Conservation (phyloP, 805 yeast genomes). For the Candida tammaniensis region DNA sequence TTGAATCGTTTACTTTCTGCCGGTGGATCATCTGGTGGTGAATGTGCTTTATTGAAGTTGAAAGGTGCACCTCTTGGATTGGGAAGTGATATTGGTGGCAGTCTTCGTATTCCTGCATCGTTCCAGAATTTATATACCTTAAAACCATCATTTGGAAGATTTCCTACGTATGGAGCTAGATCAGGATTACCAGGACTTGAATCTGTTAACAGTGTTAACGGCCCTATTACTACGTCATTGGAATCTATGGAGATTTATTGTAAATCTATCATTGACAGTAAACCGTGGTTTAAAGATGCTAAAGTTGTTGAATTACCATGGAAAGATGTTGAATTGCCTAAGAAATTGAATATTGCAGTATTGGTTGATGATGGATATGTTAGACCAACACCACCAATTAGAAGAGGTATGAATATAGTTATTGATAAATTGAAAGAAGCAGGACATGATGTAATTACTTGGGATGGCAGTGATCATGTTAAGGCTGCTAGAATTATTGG, state of each 20-base stretch:
- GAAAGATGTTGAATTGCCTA: slow-evolving; percentile 43
- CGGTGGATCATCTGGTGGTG: slow-evolving; percentile 46
- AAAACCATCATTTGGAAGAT: slow-evolving; percentile 38
- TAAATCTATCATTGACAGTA: slow-evolving; percentile 36
- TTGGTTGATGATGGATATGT: slow-evolving; percentile 67
- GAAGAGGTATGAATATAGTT: slow-evolving; percentile 52
- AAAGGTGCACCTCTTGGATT: slow-evolving; percentile 40
- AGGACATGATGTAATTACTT: slow-evolving; percentile 55
- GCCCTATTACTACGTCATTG: slow-evolving; percentile 23
- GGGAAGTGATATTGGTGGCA: slow-evolving; percentile 45
- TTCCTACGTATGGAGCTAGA: slow-evolving; percentile 42
- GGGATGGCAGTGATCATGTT: slow-evolving; percentile 54
- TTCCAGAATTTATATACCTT: slow-evolving; percentile 38
- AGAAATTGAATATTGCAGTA: slow-evolving; percentile 47
- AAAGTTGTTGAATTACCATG: slow-evolving; percentile 50
- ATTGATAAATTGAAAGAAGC: slow-evolving; percentile 54
- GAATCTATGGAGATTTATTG: slow-evolving; percentile 13
- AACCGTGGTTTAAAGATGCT: slow-evolving; percentile 60
- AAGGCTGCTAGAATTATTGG: slow-evolving; percentile 58
- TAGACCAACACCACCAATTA: slow-evolving; percentile 68
- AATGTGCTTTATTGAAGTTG: slow-evolving; percentile 40
- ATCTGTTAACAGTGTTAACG: slow-evolving; percentile 60
- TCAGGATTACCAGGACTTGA: slow-evolving; percentile 62
- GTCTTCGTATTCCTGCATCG: slow-evolving; percentile 44
- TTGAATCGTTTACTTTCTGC: slow-evolving; percentile 35